A percentile compares a stretch with the other conserved stretches of the same genome.
phyloP scores from a whole-genome alignment of 768 basidiomycete species.

The Tricholoma sp. region DNA sequence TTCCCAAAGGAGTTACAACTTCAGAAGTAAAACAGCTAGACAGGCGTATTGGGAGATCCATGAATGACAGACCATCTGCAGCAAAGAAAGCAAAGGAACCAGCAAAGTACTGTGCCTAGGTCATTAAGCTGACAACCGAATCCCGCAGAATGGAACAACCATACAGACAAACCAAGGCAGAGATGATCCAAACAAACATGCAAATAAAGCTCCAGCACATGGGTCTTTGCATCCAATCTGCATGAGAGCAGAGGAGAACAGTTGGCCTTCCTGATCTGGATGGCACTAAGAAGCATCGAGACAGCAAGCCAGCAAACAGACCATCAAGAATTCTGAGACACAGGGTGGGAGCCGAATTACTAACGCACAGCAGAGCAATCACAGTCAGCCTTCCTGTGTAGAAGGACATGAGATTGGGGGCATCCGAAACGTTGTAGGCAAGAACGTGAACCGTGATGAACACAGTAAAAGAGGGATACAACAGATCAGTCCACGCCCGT shows the following conservation, averaged over 20 bases:
- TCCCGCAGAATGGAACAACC: slow-evolving; percentile 2
- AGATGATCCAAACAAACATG: slow-evolving; percentile 8
- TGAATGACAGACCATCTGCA: not conserved
- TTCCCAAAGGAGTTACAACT: slow-evolving; percentile 40
- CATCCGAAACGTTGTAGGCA: slow-evolving; percentile 14
- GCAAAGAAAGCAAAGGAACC: slow-evolving; percentile 4
- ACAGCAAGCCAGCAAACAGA: slow-evolving; percentile 16
- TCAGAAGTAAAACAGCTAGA: slow-evolving; percentile 19
- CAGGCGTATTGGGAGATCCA: slow-evolving; percentile 21
- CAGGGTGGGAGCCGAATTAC: slow-evolving; percentile 33
- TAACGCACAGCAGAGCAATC: slow-evolving; percentile 27
- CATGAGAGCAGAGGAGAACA: slow-evolving; percentile 18
- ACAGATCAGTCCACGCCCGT: slow-evolving; percentile 5
- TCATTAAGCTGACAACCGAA: slow-evolving; percentile 7
- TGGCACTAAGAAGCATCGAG: slow-evolving; percentile 22
- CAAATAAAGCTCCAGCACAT: slow-evolving; percentile 10
- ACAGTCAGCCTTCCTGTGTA: slow-evolving; percentile 36
- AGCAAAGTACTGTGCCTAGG: not conserved
- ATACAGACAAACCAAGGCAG: slow-evolving; percentile 10
- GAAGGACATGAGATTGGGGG: slow-evolving; percentile 40
- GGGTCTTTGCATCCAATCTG: slow-evolving; percentile 16
- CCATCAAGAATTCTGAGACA: slow-evolving; percentile 19
- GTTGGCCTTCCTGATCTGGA: slow-evolving; percentile 13
- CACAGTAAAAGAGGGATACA: not conserved
- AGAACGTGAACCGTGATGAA: slow-evolving; percentile 1